Conservation (phyloP, 2,329 filamentous ascomycete genomes). For the Alternaria ethzedia region DNA sequence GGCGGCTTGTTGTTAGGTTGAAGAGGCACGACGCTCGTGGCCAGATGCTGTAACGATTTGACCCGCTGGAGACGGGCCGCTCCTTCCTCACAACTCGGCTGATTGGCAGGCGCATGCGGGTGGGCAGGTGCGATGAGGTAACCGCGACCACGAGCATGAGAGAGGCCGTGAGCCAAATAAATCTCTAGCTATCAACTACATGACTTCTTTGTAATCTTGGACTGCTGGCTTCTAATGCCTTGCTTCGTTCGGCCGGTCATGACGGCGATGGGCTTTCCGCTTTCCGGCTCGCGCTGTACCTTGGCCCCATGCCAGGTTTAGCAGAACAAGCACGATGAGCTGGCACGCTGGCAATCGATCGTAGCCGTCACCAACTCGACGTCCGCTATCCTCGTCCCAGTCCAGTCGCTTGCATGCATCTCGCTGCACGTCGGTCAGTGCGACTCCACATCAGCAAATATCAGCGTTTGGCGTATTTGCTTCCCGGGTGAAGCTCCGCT, state of each 20-base stretch:
- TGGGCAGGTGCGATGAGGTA: slow-evolving; percentile 17
- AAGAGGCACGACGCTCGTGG: not conserved
- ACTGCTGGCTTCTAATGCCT: not conserved
- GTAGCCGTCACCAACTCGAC: slow-evolving; percentile 14
- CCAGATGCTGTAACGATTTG: slow-evolving; percentile 8
- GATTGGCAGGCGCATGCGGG: slow-evolving; percentile 18
- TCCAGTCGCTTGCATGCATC: slow-evolving; percentile 18
- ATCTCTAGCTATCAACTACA: not conserved
- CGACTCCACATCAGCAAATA: slow-evolving; percentile 13
- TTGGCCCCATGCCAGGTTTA: slow-evolving; percentile 23
- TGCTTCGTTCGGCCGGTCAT: slow-evolving; percentile 13
- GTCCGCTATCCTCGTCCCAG: slow-evolving; percentile 3
- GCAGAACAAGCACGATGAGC: slow-evolving; percentile 20
- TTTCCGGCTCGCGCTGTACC: slow-evolving; percentile 16
- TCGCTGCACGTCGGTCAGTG: slow-evolving; percentile 12
- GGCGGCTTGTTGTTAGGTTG: not conserved
- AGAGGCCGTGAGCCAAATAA: slow-evolving; percentile 1
- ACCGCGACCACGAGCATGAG: slow-evolving; percentile 6
- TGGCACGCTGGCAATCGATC: slow-evolving; percentile 11
- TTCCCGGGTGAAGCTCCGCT: not conserved
- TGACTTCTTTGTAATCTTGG: not conserved
- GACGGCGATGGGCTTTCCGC: slow-evolving; percentile 9
- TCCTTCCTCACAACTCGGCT: slow-evolving; percentile 10
- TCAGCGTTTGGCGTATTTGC: slow-evolving; percentile 8
- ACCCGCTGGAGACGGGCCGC: slow-evolving; percentile 15